A percentile compares a stretch with the other conserved stretches of the same genome.
phyloP scores from a whole-genome alignment of 352 stramenopile genomes.

The Phytophthora uliginosa region DNA sequence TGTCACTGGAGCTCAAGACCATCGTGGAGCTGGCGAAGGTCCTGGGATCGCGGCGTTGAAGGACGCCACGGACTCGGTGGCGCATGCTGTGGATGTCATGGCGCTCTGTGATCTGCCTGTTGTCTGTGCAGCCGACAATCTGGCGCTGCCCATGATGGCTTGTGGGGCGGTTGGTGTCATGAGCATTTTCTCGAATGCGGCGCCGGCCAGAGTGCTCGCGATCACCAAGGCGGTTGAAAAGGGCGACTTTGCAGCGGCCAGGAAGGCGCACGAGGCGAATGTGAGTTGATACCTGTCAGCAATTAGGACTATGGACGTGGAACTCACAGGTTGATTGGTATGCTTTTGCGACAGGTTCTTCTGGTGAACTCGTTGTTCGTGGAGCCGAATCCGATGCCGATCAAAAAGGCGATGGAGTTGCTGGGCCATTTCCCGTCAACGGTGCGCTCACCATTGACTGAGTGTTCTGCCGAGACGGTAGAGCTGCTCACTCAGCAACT shows the following conservation, averaged over 20 bases:
- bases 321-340: background rate
- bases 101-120: slow-evolving; percentile 89
- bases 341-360: slow-evolving; percentile 21
- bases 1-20: slow-evolving; percentile 94
- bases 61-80: slow-evolving; percentile 94
- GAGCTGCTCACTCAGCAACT: slow-evolving; percentile 58
- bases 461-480: slow-evolving; percentile 56
- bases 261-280: slow-evolving; percentile 78
- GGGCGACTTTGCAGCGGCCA: slow-evolving; percentile 77
- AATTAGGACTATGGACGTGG: background rate
- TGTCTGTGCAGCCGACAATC: slow-evolving; percentile 87
- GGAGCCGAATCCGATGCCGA: slow-evolving; percentile 83
- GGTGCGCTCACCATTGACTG: slow-evolving; percentile 58
- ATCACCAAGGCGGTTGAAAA: slow-evolving; percentile 76
- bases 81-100: slow-evolving; percentile 86
- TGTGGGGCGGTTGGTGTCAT: slow-evolving; percentile 90
- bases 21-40: slow-evolving; percentile 93
- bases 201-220: slow-evolving; percentile 76
- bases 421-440: slow-evolving; percentile 68
- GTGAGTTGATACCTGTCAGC: slow-evolving; percentile 28
- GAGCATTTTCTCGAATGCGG: slow-evolving; percentile 89
- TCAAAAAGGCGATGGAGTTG: slow-evolving; percentile 82
- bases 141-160: slow-evolving; percentile 89
- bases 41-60: slow-evolving; percentile 97
- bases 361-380: slow-evolving; percentile 54